These are phyloP conservation scores for Tricholoma furcatifolium DNA, from an alignment of 768 basidiomycete genomes.

Conservation along the genomic window DNA sequence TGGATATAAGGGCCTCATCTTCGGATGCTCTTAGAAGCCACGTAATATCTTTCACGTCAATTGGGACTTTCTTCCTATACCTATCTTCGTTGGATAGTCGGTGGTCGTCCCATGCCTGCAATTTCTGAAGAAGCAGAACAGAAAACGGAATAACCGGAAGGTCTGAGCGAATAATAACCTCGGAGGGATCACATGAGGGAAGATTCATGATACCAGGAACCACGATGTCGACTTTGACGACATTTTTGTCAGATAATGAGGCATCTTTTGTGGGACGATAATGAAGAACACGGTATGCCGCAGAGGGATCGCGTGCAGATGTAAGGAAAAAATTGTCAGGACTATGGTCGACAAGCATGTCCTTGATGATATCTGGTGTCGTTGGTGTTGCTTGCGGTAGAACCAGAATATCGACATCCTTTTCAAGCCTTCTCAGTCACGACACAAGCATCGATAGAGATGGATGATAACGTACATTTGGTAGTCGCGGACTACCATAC, in stretches of 20 bases:
- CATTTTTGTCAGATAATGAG: background rate
- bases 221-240: constrained; percentile 18
- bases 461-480: constrained; percentile 11
- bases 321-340: constrained; percentile 16
- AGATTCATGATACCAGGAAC: constrained; percentile 20
- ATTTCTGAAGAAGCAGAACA: constrained; percentile 18
- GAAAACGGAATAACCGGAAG: constrained; percentile 17
- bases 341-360: constrained; percentile 3
- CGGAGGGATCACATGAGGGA: constrained; percentile 5
- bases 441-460: background rate
- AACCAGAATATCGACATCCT: constrained; percentile 19
- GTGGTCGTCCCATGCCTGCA: constrained; percentile 22
- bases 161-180: constrained; percentile 3
- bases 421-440: background rate
- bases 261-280: constrained; percentile 3
- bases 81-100: constrained; percentile 13
- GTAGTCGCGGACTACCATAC: constrained; percentile 14
- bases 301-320: constrained; percentile 13
- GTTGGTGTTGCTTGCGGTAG: background rate
- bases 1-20: background rate
- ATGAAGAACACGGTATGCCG: constrained; percentile 14
- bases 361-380: constrained; percentile 15
- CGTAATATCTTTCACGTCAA: constrained; percentile 14
- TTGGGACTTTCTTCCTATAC: constrained; percentile 10
- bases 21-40: constrained; percentile 4